phyloP scores from a whole-genome alignment of 73 alveolate genomes.

The Stentor roeselii region DNA sequence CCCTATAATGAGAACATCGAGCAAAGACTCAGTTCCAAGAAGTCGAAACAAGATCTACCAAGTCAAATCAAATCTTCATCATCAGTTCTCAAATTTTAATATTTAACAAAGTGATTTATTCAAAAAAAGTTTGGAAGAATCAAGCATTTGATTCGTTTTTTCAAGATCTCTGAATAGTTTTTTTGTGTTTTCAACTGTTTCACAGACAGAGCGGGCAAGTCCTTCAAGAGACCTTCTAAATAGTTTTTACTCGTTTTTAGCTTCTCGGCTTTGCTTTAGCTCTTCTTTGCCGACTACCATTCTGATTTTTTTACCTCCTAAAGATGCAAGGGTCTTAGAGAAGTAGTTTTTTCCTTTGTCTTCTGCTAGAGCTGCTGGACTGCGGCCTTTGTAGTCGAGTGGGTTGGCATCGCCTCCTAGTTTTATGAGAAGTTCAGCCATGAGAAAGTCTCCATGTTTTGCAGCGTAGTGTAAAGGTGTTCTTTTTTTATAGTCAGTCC shows the following conservation, averaged over 20 bases:
- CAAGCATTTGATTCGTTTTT: not conserved
- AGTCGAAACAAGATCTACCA: no score
- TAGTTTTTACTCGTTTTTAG: constrained; percentile 15
- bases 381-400: constrained; percentile 6
- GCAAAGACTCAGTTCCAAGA: no score
- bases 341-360: constrained; percentile 10
- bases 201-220: not conserved
- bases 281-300: not conserved
- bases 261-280: not conserved
- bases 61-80: no score
- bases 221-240: not conserved
- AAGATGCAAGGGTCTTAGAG: not conserved
- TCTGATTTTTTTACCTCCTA: constrained; percentile 23
- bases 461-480: constrained; percentile 32
- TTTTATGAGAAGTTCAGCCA: not conserved
- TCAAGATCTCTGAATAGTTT: not conserved
- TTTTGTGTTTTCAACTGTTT: not conserved
- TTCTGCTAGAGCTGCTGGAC: constrained; percentile 22
- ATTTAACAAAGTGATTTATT: no score
- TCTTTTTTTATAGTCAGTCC: not conserved
- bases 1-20: no score
- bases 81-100: no score
- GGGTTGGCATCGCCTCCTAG: constrained; percentile 18
- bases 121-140: not conserved
- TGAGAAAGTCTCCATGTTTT: not conserved